phyloP scores from a whole-genome alignment of 805 yeast species.

The Sugiyamaella qingdaonensis region DNA sequence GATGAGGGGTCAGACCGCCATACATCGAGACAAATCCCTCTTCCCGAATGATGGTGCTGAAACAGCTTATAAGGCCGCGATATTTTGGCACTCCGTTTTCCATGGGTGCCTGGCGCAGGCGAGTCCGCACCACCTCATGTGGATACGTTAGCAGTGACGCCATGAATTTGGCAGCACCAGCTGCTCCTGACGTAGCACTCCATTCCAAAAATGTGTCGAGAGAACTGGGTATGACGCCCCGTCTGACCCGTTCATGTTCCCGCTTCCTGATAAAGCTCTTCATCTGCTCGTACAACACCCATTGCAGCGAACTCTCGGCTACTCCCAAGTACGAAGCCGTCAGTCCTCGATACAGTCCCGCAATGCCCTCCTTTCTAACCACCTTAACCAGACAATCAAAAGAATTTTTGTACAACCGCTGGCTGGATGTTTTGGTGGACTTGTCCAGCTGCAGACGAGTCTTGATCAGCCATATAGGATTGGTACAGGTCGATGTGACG shows the following conservation, averaged over 20 bases:
- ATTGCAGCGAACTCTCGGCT: conserved; percentile 85
- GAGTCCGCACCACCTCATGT: conserved; percentile 93
- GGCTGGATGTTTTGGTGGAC: conserved; percentile 37
- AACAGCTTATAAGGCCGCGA: conserved; percentile 84
- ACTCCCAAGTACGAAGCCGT: conserved; percentile 94
- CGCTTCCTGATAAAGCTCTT: conserved; percentile 57
- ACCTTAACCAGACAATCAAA: conserved; percentile 77
- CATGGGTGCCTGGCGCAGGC: conserved; percentile 90
- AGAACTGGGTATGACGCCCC: conserved; percentile 37
- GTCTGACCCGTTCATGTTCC: conserved; percentile 39
- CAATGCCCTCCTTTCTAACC: conserved; percentile 68
- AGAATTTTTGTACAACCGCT: conserved; percentile 69
- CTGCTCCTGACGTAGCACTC: conserved; percentile 96
- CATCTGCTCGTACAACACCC: conserved; percentile 97
- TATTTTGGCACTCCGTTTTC: conserved; percentile 79
- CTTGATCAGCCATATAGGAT: conserved; percentile 96
- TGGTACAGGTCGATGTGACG: conserved; percentile 92
- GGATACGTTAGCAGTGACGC: conserved; percentile 95
- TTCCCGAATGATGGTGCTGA: conserved; percentile 77
- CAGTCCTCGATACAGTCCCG: conserved; percentile 82
- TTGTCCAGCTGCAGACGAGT: conserved; percentile 91
- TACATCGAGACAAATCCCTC: conserved; percentile 93
- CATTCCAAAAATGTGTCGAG: conserved; percentile 74
- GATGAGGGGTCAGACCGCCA: conserved; percentile 96
- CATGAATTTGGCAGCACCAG: conserved; percentile 91